Evolutionary conservation across 345 rosid species (phyloP), one percentile per base, ranked within the genome.

Genomic region (Salix dunnii): DNA sequence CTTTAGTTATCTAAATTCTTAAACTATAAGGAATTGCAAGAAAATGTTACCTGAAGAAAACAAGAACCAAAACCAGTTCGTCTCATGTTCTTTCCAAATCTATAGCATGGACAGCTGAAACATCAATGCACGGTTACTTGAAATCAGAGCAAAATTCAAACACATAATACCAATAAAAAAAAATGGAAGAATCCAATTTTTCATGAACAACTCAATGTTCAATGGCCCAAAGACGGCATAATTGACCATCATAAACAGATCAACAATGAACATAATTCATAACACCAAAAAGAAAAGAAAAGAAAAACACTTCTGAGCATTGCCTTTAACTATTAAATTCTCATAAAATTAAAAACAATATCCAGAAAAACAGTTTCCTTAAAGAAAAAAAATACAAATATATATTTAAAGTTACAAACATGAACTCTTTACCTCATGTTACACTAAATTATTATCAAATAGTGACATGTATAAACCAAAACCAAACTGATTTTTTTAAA

Each of bases 81-180:
- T 65, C 84, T 84, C 99, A 92, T 91, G 88, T 93, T 95, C 79
- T 87, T 90, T 77, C 96, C 99, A 49, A 92, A 95, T 89, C 94
- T 90, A 58, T 88, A 91, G 85, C 99, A 91, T 14, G 98, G 96
- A 82, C 98, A 92, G 64, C 98, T 94, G 90, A 87, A 87, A 78
- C 65, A 83, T 42, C 62, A 79, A 82, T 5, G 71, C 48, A 70
- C 18, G 21, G 63, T 83, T 68, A 82, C 42, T 53, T 74, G 70
- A 60, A 61, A 55, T 4, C 21, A n/a, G 49, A 17, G 33, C 60
- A 48, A 63, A 73, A 48, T 42, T 62, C 68, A 67, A 76, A 66
- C 38, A 18, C 9, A 5, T 65, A 67, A 13, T 30, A 72, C 25
- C 28, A 31, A 13, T 40, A 31, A 74, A 49, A 17, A 21, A 6